phyloP scores from a whole-genome alignment of 179 eudicot species.

The Silene noctiflora region DNA sequence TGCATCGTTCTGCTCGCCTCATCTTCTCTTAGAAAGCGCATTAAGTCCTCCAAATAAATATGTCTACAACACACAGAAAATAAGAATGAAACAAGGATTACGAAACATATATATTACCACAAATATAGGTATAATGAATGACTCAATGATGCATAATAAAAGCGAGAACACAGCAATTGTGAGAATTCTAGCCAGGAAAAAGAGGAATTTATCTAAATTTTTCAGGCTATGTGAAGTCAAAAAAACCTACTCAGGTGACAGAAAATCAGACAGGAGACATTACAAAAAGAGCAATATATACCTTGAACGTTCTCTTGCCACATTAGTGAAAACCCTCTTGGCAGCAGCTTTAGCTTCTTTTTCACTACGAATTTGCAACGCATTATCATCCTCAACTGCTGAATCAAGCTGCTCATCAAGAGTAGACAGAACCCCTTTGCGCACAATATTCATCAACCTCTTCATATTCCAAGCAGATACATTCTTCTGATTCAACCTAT shows the following conservation, averaged over 20 bases:
- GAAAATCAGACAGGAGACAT: too few species aligned
- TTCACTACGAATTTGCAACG: slow-evolving; percentile 42
- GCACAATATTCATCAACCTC: slow-evolving; percentile 37
- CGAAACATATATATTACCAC: background rate
- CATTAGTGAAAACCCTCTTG: slow-evolving; percentile 37
- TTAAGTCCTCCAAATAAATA: slow-evolving; percentile 32
- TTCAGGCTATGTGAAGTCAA: too few species aligned
- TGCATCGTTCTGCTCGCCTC: slow-evolving; percentile 33
- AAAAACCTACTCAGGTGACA: too few species aligned
- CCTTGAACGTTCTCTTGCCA: slow-evolving; percentile 30
- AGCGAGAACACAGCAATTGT: background rate
- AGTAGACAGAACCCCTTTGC: slow-evolving; percentile 35
- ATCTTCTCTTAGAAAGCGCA: slow-evolving; percentile 39
- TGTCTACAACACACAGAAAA: slow-evolving; percentile 24
- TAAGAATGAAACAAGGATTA: background rate
- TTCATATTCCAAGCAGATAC: slow-evolving; percentile 51
- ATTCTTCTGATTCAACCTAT: slow-evolving; percentile 36
- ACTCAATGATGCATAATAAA: background rate
- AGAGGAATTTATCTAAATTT: too few species aligned
- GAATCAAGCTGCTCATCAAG: slow-evolving; percentile 36
- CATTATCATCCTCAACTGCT: slow-evolving; percentile 28
- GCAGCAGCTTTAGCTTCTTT: slow-evolving; percentile 47
- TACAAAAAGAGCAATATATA: background rate
- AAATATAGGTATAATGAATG: background rate
- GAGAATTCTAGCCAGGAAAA: background rate